Evolutionary conservation across 139 green algal genomes (phyloP).

Genomic region (Nannochloris sp.): DNA sequence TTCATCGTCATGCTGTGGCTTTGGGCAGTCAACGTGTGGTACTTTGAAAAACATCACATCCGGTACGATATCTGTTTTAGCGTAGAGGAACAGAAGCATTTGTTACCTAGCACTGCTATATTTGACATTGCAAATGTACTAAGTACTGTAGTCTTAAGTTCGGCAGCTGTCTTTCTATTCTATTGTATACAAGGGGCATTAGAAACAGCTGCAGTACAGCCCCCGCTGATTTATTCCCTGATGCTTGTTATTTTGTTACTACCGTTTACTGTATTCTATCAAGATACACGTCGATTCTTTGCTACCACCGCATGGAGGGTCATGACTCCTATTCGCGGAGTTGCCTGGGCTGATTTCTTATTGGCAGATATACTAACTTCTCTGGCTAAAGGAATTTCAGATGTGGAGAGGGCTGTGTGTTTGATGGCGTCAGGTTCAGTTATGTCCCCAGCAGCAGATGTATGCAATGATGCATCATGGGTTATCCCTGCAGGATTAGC

Average conservation of each 20-base stretch:
- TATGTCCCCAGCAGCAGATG: slow-evolving; percentile 31
- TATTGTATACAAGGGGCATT: slow-evolving; percentile 2
- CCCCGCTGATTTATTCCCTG: slow-evolving; percentile 41
- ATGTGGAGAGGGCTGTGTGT: slow-evolving; percentile 64
- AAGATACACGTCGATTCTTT: slow-evolving; percentile 53
- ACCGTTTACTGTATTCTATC: slow-evolving; percentile 21
- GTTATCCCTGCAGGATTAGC: slow-evolving; percentile 59
- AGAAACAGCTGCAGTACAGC: slow-evolving; percentile 13
- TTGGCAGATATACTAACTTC: slow-evolving; percentile 90
- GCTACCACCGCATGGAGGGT: slow-evolving; percentile 46
- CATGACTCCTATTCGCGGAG: slow-evolving; percentile 53
- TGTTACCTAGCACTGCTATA: slow-evolving; percentile 33
- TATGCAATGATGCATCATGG: slow-evolving; percentile 34
- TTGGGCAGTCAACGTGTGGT: slow-evolving; percentile 52
- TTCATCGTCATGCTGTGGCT: slow-evolving; percentile 69
- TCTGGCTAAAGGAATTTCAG: slow-evolving; percentile 73
- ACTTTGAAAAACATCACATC: slow-evolving; percentile 41
- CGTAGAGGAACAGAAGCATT: slow-evolving; percentile 38
- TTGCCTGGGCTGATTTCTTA: slow-evolving; percentile 92
- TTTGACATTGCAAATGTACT: slow-evolving; percentile 26
- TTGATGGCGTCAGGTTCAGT: slow-evolving; percentile 36
- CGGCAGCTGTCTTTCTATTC: slow-evolving; percentile 20
- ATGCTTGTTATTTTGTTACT: slow-evolving; percentile 35
- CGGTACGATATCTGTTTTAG: slow-evolving; percentile 67
- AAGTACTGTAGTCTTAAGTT: slow-evolving; percentile 20